These are phyloP conservation scores for Coniochaeta prunicola DNA, from an alignment of 2,329 filamentous ascomycete genomes.

Conservation along the genomic window DNA sequence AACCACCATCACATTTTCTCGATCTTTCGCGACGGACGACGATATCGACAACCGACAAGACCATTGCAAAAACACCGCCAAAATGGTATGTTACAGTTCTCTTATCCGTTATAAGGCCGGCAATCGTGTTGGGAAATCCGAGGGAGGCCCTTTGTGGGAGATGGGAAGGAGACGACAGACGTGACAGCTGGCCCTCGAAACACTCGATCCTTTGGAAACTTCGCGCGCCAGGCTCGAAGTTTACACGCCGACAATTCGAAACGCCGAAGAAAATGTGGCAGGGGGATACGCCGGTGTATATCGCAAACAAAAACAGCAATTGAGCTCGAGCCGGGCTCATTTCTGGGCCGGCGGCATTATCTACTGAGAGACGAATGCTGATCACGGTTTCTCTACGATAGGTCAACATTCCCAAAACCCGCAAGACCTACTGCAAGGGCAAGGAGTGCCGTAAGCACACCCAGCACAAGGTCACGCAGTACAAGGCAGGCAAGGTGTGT, in stretches of 20 bases:
- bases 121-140: neutral
- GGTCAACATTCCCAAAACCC: constrained; percentile 99
- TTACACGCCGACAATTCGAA: neutral
- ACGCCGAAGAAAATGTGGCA: neutral
- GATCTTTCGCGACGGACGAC: neutral
- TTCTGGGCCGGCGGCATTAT: neutral
- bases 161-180: neutral
- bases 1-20: neutral
- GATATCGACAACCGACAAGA: constrained; percentile 2
- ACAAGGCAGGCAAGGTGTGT: constrained; percentile 56
- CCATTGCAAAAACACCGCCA: constrained; percentile 2
- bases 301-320: neutral
- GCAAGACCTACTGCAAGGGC: constrained; percentile 83
- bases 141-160: neutral
- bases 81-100: neutral
- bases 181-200: neutral
- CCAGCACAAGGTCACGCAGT: constrained; percentile 77
- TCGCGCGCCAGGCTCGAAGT: neutral
- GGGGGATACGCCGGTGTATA: neutral
- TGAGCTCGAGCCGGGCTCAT: neutral
- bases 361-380: constrained; percentile 13
- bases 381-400: constrained; percentile 29
- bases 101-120: neutral
- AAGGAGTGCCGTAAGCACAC: constrained; percentile 76
- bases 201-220: neutral